Evolutionary conservation across 2,329 filamentous ascomycete genomes (phyloP), one percentile per base, ranked within the genome.

Genomic region (Teratosphaeriaceae sp.): DNA sequence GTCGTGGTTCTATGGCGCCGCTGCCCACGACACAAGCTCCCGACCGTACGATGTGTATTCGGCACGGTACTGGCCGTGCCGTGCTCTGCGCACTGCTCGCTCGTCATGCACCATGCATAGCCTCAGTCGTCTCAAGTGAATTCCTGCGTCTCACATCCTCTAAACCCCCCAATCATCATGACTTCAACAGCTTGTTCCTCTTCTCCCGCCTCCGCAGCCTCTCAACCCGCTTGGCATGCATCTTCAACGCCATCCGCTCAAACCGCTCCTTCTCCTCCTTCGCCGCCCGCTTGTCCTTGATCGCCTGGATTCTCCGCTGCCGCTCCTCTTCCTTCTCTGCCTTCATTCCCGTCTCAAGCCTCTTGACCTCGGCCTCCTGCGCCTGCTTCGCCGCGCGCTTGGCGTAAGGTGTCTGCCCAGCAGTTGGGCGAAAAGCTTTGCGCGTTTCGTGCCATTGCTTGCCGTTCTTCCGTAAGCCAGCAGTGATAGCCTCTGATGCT

Each of bases 161-260:
- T n/a, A n/a, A n/a, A n/a, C n/a, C n/a, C n/a, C 31, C 15, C 6
- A 34, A 19, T 31, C 19, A 38, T 58, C 64, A 73, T 24, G 71
- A 73, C 55, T 73, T 73, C 47, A 75, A 57, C 63, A 88, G 69
- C 72, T 90, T 92, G 68, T 90, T 98, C 62, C 92, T 81, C 82
- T 97, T 97, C 74, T 98, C 92, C 67, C 88, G 85, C 62, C 89
- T 79, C 81, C 88, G 95, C 66, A 95, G 68, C 56, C 92, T 79
- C 69, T 98, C 92, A 11, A 97, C 84, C 48, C 89, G 78, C 76
- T 95, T 97, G 68, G 79, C 81, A 71, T 97, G 90, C 92, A 98
- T 97, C 73, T 92, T 97, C 70, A 88, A 87, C 16, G 88, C 90
- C 79, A 98, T 79, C 73, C 89, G 87, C 65, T 88, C 87, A 63